Conservation (phyloP, 139 green algal genomes). For the Ostreobium quekettii region DNA sequence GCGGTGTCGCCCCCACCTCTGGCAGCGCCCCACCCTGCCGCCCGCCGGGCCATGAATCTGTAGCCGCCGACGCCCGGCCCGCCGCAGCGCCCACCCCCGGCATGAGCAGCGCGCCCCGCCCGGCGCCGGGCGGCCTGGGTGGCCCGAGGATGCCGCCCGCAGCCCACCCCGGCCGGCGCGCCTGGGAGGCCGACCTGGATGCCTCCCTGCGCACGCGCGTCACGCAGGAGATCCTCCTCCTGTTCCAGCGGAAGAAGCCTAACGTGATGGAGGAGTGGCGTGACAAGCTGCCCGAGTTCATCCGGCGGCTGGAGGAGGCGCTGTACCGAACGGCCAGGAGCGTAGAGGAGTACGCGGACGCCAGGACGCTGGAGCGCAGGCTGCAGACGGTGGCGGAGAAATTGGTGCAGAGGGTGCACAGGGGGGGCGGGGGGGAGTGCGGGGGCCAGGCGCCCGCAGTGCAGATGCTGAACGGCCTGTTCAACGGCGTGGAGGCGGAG, state of each 20-base stretch:
- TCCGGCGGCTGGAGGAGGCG: constrained; percentile 67
- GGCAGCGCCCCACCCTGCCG: too few species aligned
- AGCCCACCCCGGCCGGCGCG: too few species aligned
- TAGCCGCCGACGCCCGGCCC: too few species aligned
- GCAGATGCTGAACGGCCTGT: too few species aligned
- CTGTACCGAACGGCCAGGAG: constrained; percentile 56
- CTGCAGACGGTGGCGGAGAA: not conserved
- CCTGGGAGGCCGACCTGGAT: too few species aligned
- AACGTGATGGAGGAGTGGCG: constrained; percentile 25
- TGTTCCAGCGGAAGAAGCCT: not conserved
- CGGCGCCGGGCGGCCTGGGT: too few species aligned
- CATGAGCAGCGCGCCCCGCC: too few species aligned
- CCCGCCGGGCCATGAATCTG: too few species aligned
- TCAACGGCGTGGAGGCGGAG: not conserved
- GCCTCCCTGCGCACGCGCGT: not conserved
- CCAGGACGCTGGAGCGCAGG: not conserved
- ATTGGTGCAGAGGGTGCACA: not conserved
- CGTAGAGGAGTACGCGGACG: not conserved
- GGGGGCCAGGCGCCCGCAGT: too few species aligned
- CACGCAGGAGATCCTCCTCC: not conserved
- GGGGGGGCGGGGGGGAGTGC: not conserved
- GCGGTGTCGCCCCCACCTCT: too few species aligned
- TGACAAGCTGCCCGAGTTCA: constrained; percentile 77
- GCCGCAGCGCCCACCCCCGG: too few species aligned
- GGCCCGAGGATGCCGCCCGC: too few species aligned